phyloP scores from a whole-genome alignment of 345 rosid species.

The Eucalyptus guilfoylei region DNA sequence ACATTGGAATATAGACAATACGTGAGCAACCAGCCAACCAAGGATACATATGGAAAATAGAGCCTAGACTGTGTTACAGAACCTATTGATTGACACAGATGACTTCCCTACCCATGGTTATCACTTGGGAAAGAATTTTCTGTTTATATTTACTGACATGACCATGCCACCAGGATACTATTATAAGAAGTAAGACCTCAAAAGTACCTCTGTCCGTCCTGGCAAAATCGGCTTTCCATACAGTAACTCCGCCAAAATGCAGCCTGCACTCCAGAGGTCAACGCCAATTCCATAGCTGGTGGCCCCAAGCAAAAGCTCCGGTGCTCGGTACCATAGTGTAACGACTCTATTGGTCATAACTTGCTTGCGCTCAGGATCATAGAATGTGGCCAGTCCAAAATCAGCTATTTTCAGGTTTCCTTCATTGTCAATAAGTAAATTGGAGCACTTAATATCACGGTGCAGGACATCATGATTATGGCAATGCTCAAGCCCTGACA shows the following conservation, averaged over 20 bases:
- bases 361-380: conserved; percentile 45
- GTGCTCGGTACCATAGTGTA: conserved; percentile 96
- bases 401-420: conserved; percentile 84
- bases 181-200: neutral
- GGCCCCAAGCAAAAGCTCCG: conserved; percentile 91
- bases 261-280: conserved; percentile 98
- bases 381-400: conserved; percentile 85
- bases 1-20: neutral
- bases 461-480: conserved; percentile 74
- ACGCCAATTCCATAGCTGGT: conserved; percentile 58
- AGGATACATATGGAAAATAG: neutral
- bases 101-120: neutral
- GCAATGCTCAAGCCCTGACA: conserved; percentile 88
- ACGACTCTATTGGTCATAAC: conserved; percentile 86
- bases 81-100: neutral
- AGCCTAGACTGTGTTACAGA: neutral
- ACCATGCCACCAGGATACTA: neutral
- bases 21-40: neutral
- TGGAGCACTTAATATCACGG: conserved; percentile 87
- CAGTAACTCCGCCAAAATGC: conserved; percentile 85
- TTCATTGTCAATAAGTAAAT: conserved; percentile 66
- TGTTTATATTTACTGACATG: neutral
- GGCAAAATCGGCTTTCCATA: conserved; percentile 87
- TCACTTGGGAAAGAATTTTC: neutral
- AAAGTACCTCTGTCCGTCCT: conserved; percentile 73